phyloP scores from a whole-genome alignment of 2,329 filamentous ascomycete genomes.

The Drechslerella coelobrocha region DNA sequence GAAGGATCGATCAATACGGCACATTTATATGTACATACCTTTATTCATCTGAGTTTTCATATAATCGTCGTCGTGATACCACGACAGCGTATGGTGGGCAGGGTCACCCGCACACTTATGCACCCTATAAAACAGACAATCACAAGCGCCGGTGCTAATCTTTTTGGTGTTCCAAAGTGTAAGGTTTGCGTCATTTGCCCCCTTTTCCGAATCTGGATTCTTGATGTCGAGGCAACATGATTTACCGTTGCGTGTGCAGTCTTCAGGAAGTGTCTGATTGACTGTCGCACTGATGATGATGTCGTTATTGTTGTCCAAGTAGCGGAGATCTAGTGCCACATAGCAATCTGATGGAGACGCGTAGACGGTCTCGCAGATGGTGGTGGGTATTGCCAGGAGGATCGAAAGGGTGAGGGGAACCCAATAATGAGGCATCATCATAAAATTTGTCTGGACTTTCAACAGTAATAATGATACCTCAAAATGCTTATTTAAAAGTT shows the following conservation, averaged over 20 bases:
- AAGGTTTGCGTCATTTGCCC: neutral
- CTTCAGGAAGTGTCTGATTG: slow-evolving; percentile 3
- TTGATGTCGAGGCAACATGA: slow-evolving; percentile 18
- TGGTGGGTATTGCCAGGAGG: neutral
- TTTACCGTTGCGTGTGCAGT: neutral
- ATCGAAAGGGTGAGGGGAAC: too few relatives aligned
- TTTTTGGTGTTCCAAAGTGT: slow-evolving; percentile 19
- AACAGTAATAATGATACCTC: too few relatives aligned
- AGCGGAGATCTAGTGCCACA: slow-evolving; percentile 19
- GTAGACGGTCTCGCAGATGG: too few relatives aligned
- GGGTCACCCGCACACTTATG: slow-evolving; percentile 1
- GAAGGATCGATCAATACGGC: too few relatives aligned
- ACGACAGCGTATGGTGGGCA: neutral
- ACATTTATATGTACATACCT: slow-evolving; percentile 6
- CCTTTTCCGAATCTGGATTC: slow-evolving; percentile 1
- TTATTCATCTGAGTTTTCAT: slow-evolving; percentile 4
- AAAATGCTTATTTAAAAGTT: too few relatives aligned
- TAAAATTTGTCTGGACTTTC: too few relatives aligned
- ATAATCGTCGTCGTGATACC: slow-evolving; percentile 12
- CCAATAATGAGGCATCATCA: too few relatives aligned
- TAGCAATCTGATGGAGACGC: slow-evolving; percentile 6
- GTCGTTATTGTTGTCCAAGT: slow-evolving; percentile 12
- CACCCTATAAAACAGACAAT: slow-evolving; percentile 14
- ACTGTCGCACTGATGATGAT: slow-evolving; percentile 3
- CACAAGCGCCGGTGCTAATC: slow-evolving; percentile 11